phyloP scores from a whole-genome alignment of 208 protist genomes.

The Acanthamoeba lugdunensis region DNA sequence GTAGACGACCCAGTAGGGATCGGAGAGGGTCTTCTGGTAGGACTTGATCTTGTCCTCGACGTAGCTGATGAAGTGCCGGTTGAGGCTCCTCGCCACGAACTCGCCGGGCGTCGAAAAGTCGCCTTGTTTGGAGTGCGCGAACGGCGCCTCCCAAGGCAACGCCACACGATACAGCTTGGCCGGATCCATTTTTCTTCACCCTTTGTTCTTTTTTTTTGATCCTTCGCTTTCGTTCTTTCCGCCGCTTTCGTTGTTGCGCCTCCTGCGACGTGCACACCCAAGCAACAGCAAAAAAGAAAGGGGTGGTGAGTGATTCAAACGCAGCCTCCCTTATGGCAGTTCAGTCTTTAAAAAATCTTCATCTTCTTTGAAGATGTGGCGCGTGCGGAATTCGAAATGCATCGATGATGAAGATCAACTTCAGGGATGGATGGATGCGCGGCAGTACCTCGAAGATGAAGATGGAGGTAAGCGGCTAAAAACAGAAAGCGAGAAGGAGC shows the following conservation, averaged over 20 bases:
- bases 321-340: too few species aligned
- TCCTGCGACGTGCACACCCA: not conserved
- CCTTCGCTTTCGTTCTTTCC: not conserved
- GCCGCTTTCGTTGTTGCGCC: too few species aligned
- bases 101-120: conserved; percentile 17
- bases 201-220: not conserved
- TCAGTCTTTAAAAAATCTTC: too few species aligned
- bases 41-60: conserved; percentile 36
- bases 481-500: too few species aligned
- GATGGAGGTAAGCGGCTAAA: too few species aligned
- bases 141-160: conserved; percentile 34
- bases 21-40: conserved; percentile 11
- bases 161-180: conserved; percentile 23
- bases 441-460: too few species aligned
- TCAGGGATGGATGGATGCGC: too few species aligned
- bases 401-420: too few species aligned
- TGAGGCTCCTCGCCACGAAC: conserved; percentile 9
- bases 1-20: conserved; percentile 36
- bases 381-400: too few species aligned
- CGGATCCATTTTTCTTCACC: not conserved
- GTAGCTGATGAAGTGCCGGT: conserved; percentile 45
- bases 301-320: not conserved
- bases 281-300: not conserved
- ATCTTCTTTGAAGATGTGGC: too few species aligned
- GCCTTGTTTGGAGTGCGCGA: conserved; percentile 17